Evolutionary conservation across 352 stramenopile species (phyloP).

Genomic region (Thraustochytrium striatum): DNA sequence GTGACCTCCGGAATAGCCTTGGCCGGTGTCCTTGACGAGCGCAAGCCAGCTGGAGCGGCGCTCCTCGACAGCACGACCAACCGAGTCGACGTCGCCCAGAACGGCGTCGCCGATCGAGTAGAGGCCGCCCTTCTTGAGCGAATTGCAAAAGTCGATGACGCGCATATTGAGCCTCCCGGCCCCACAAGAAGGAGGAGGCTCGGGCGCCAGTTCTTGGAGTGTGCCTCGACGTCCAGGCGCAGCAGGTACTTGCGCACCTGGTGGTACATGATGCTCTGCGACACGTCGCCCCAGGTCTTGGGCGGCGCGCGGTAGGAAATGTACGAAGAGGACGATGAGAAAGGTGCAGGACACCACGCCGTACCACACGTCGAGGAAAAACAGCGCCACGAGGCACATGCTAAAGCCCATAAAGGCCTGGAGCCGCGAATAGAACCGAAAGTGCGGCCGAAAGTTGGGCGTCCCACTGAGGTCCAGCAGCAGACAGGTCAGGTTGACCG

Average conservation of each 20-base stretch:
- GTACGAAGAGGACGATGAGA: constrained; percentile 64
- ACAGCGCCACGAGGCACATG: constrained; percentile 68
- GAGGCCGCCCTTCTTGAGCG: constrained; percentile 71
- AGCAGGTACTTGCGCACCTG: constrained; percentile 67
- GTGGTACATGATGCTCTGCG: constrained; percentile 71
- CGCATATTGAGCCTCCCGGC: constrained; percentile 45
- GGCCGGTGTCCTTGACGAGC: constrained; percentile 47
- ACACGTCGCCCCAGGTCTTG: no score
- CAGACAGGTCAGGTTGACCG: constrained; percentile 70
- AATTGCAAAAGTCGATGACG: constrained; percentile 62
- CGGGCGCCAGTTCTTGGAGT: constrained; percentile 72
- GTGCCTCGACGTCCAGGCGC: constrained; percentile 64
- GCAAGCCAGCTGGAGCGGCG: constrained; percentile 52
- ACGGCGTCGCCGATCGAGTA: constrained; percentile 67
- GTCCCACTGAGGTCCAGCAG: constrained; percentile 68
- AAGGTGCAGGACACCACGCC: constrained; percentile 62
- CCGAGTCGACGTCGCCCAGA: constrained; percentile 49
- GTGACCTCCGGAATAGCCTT: neutral
- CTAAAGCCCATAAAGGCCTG: constrained; percentile 62
- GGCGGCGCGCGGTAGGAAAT: constrained; percentile 58
- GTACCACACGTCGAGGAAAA: constrained; percentile 52
- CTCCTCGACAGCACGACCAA: constrained; percentile 50
- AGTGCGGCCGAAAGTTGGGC: constrained; percentile 71
- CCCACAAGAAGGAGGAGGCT: constrained; percentile 63
- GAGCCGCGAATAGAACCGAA: constrained; percentile 67